phyloP scores from a whole-genome alignment of 192 early-diverging fungal species.

The Rhizoclosmatium globosum region DNA sequence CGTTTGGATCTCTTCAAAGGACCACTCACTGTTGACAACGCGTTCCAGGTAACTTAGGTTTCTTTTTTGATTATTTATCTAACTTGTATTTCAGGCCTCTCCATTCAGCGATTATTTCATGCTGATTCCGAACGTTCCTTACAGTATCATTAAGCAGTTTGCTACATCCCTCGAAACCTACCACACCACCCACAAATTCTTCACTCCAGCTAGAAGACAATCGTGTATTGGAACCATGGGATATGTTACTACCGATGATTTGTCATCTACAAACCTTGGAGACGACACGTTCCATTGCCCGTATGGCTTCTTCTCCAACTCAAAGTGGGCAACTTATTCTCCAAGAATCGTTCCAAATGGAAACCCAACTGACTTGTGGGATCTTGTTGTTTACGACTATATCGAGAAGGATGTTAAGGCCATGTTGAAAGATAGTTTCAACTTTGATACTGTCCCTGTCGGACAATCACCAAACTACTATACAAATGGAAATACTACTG shows the following conservation, averaged over 20 bases:
- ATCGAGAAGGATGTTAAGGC: constrained; percentile 45
- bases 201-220: not conserved
- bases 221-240: constrained; percentile 50
- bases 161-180: constrained; percentile 45
- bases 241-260: constrained; percentile 59
- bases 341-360: constrained; percentile 29
- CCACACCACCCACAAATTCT: not conserved
- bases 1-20: constrained; percentile 61
- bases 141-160: constrained; percentile 44
- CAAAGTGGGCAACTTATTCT: constrained; percentile 49
- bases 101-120: constrained; percentile 56
- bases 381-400: constrained; percentile 49
- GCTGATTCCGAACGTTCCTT: constrained; percentile 46
- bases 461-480: constrained; percentile 4
- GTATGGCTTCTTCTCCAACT: constrained; percentile 43
- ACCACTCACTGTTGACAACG: constrained; percentile 54
- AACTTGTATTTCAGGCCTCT: no score
- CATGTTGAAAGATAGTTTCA: not conserved
- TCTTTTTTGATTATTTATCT: no score
- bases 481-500: no score
- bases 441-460: constrained; percentile 4
- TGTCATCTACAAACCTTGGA: constrained; percentile 48
- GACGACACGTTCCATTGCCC: constrained; percentile 58
- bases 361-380: constrained; percentile 8
- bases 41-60: no score